Conservation (phyloP, 306 rosid genomes). For the Erythrophleum fordii region DNA sequence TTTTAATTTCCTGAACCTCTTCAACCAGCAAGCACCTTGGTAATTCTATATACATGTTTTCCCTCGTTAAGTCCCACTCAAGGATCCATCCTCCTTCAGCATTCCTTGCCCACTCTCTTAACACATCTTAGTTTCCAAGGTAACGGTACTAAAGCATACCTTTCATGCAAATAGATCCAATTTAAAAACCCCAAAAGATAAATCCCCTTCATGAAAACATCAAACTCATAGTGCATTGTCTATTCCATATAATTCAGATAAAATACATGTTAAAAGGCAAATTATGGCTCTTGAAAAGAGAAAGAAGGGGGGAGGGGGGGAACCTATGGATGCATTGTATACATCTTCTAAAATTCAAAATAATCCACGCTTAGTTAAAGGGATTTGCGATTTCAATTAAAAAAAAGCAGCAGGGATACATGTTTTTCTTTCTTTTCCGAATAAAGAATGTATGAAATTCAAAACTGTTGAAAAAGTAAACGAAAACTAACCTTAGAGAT, state of each 20-base stretch:
- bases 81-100: not conserved
- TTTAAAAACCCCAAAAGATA: not conserved
- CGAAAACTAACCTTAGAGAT: slow-evolving; percentile 82
- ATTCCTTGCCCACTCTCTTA: not conserved
- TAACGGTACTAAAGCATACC: not conserved
- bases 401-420: not conserved
- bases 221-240: not conserved
- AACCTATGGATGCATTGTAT: not conserved
- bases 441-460: not conserved
- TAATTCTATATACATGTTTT: not conserved
- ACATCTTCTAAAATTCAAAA: slow-evolving; percentile 2
- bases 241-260: not conserved
- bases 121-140: not conserved
- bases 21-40: not conserved
- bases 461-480: slow-evolving; percentile 18
- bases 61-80: not conserved
- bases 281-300: not conserved
- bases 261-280: not conserved
- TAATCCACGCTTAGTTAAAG: not conserved
- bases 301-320: too few species aligned
- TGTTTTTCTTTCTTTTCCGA: not conserved
- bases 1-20: not conserved
- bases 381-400: not conserved
- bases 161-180: not conserved
- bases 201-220: not conserved